phyloP scores from a whole-genome alignment of 805 yeast genomes.

The Candida arabinofermentans region DNA sequence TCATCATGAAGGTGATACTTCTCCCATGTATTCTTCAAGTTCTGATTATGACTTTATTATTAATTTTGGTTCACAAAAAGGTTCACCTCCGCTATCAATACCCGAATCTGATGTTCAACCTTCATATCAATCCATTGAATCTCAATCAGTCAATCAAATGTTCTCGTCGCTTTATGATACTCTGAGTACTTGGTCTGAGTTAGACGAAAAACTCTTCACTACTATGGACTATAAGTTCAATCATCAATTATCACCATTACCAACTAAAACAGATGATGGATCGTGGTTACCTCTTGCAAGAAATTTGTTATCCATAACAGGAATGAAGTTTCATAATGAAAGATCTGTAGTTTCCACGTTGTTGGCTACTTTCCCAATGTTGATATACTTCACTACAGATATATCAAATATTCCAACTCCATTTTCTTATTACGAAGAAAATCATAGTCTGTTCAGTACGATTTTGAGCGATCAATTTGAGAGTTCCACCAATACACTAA shows the following conservation, averaged over 20 bases:
- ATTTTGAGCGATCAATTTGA: background rate
- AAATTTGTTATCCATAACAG: background rate
- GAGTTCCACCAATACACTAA: background rate
- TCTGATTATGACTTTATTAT: constrained; percentile 14
- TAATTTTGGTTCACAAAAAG: background rate
- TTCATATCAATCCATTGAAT: constrained; percentile 5
- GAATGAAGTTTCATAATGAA: background rate
- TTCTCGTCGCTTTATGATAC: constrained; percentile 21
- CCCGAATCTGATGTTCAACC: background rate
- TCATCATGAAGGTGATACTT: constrained; percentile 9
- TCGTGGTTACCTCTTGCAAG: constrained; percentile 38
- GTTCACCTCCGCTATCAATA: background rate
- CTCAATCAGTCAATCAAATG: constrained; percentile 22
- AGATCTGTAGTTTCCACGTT: background rate
- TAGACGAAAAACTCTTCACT: constrained; percentile 4
- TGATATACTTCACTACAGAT: constrained; percentile 1
- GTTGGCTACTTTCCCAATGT: background rate
- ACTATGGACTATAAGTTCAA: background rate
- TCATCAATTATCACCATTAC: background rate
- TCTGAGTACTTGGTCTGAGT: constrained; percentile 10
- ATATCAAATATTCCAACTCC: background rate
- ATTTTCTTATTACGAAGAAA: background rate
- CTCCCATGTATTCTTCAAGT: background rate
- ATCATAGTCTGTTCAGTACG: background rate
- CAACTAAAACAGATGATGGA: background rate